A percentile compares a stretch with the other conserved stretches of the same genome.
These are phyloP conservation scores for Podospora pseudoanserina DNA, from an alignment of 495 filamentous ascomycete species.

Conservation along the genomic window DNA sequence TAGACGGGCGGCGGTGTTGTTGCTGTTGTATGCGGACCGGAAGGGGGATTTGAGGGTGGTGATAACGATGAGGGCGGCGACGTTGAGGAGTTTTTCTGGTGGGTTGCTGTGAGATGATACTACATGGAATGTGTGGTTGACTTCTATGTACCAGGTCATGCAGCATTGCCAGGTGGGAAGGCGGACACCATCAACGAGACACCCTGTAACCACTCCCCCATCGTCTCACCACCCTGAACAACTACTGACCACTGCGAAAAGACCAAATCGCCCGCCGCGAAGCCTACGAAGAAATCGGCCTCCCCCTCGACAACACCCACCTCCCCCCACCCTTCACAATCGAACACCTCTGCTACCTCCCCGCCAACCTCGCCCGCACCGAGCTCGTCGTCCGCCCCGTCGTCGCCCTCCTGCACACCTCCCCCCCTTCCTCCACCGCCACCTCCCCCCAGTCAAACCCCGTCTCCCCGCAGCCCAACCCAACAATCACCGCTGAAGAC, in stretches of 20 bases:
- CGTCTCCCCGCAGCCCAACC: slow-evolving; percentile 16
- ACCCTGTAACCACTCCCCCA: slow-evolving; percentile 35
- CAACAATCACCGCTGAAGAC: slow-evolving; percentile 52
- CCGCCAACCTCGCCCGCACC: slow-evolving; percentile 73
- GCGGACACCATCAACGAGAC: slow-evolving; percentile 47
- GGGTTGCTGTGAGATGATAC: not conserved
- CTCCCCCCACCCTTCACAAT: slow-evolving; percentile 70
- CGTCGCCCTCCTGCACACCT: slow-evolving; percentile 74
- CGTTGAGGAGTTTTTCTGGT: slow-evolving; percentile 59
- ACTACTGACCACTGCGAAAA: slow-evolving; percentile 10
- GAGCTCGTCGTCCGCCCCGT: slow-evolving; percentile 80
- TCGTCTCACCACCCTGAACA: not conserved
- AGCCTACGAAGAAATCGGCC: slow-evolving; percentile 86
- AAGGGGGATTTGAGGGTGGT: slow-evolving; percentile 75
- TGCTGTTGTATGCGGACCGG: slow-evolving; percentile 79
- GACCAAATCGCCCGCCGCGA: slow-evolving; percentile 82
- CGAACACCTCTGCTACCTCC: slow-evolving; percentile 81
- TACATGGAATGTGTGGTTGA: not conserved
- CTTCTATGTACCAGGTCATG: slow-evolving; percentile 55
- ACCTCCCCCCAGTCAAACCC: slow-evolving; percentile 65
- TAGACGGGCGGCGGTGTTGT: slow-evolving; percentile 74
- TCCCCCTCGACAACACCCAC: slow-evolving; percentile 60
- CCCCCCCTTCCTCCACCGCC: slow-evolving; percentile 52
- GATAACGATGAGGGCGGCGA: slow-evolving; percentile 78
- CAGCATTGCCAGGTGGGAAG: slow-evolving; percentile 80